phyloP scores from a whole-genome alignment of 371 early-diverging fungal species.

The Mucor velutinosus region DNA sequence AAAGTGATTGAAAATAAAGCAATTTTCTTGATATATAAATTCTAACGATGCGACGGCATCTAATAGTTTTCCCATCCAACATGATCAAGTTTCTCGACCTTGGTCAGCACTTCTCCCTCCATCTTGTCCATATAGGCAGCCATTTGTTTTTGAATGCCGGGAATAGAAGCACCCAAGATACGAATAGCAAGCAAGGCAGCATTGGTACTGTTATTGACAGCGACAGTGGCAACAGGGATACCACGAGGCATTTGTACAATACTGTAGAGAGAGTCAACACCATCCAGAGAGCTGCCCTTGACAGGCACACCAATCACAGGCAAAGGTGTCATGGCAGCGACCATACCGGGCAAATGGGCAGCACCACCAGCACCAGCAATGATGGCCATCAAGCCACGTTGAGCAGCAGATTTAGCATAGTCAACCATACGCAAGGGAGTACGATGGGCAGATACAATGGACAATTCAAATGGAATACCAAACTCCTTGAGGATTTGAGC shows the following conservation, averaged over 20 bases:
- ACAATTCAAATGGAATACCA: slow-evolving; percentile 91
- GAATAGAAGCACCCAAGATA: slow-evolving; percentile 81
- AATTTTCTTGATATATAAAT: not conserved
- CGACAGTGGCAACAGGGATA: slow-evolving; percentile 96
- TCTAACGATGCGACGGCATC: not conserved
- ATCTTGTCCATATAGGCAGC: slow-evolving; percentile 72
- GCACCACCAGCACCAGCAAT: slow-evolving; percentile 98
- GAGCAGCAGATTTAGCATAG: slow-evolving; percentile 85
- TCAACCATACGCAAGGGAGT: slow-evolving; percentile 93
- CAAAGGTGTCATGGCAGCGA: slow-evolving; percentile 92
- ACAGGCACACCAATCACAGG: slow-evolving; percentile 98
- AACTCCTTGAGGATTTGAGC: slow-evolving; percentile 86
- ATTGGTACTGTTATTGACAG: slow-evolving; percentile 95
- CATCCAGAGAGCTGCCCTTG: slow-evolving; percentile 88
- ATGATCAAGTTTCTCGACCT: slow-evolving; percentile 75
- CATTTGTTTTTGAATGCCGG: slow-evolving; percentile 78
- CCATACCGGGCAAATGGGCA: slow-evolving; percentile 98
- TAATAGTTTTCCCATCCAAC: slow-evolving; percentile 49
- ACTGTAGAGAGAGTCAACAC: slow-evolving; percentile 93
- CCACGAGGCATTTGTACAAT: slow-evolving; percentile 99
- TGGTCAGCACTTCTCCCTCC: slow-evolving; percentile 83
- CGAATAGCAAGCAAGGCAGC: slow-evolving; percentile 94
- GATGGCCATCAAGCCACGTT: slow-evolving; percentile 91
- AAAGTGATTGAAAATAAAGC: not conserved
- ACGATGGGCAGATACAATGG: slow-evolving; percentile 96